phyloP scores from a whole-genome alignment of 352 stramenopile species.

The Saprolegnia diclina region DNA sequence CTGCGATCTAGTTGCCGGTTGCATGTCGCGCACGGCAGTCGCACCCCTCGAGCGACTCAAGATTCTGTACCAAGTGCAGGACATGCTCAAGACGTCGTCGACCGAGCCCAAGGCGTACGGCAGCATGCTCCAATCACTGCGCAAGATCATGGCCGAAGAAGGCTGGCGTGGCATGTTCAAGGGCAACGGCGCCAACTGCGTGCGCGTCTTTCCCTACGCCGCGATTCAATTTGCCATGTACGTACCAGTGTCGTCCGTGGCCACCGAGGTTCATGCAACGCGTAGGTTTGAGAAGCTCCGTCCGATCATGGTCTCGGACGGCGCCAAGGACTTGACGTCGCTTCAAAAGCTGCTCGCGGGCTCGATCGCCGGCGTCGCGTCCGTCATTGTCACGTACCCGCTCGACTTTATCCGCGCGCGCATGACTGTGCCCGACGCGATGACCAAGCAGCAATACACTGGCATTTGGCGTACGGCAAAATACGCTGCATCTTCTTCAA shows the following conservation, averaged over 20 bases:
- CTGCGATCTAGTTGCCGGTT: slow-evolving; percentile 49
- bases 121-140: slow-evolving; percentile 48
- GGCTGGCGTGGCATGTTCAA: slow-evolving; percentile 61
- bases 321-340: slow-evolving; percentile 36
- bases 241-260: too few relatives aligned
- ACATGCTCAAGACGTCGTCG: slow-evolving; percentile 36
- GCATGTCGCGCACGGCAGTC: slow-evolving; percentile 58
- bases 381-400: slow-evolving; percentile 62
- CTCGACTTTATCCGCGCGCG: slow-evolving; percentile 68
- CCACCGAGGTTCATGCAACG: too few relatives aligned
- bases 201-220: slow-evolving; percentile 74
- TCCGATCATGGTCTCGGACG: slow-evolving; percentile 41
- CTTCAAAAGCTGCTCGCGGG: slow-evolving; percentile 53
- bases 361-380: slow-evolving; percentile 56
- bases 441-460: slow-evolving; percentile 54
- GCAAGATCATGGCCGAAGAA: slow-evolving; percentile 58
- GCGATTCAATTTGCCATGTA: slow-evolving; percentile 67
- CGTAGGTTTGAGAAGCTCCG: slow-evolving; percentile 53
- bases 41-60: slow-evolving; percentile 71
- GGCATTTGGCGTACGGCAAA: slow-evolving; percentile 37
- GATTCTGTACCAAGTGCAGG: slow-evolving; percentile 76
- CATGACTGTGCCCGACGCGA: slow-evolving; percentile 58
- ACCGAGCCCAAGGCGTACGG: slow-evolving; percentile 38
- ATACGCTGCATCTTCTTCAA: background rate
- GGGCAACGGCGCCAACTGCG: slow-evolving; percentile 75